phyloP scores from a whole-genome alignment of 2,329 filamentous ascomycete genomes.

The Coniochaeta sp. region DNA sequence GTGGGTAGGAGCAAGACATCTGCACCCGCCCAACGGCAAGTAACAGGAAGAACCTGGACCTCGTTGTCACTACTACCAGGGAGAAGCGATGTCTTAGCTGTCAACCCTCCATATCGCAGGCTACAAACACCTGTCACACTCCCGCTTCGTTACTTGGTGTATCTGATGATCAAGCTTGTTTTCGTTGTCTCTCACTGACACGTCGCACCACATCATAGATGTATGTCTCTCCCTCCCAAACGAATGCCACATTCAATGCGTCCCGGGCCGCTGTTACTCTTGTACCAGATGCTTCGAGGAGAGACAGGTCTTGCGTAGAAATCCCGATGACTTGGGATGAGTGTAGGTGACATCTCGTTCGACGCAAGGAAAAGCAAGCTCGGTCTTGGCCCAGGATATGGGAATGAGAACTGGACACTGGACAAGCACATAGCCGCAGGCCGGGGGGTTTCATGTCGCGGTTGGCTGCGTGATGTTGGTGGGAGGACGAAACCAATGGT shows the following conservation, averaged over 20 bases:
- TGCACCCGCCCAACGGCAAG: no score
- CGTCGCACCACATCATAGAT: conserved; percentile 3
- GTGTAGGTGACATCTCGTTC: background rate
- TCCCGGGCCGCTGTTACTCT: background rate
- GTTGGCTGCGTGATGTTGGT: background rate
- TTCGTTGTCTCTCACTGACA: background rate
- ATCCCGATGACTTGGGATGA: background rate
- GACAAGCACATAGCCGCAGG: background rate
- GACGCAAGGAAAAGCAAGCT: background rate
- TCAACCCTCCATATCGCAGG: background rate
- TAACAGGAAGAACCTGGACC: no score
- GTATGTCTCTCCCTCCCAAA: background rate
- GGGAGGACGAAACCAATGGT: background rate
- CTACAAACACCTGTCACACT: background rate
- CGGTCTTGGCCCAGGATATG: background rate
- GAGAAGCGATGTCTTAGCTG: no score
- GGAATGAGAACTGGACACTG: background rate
- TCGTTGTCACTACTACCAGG: no score
- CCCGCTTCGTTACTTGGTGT: background rate
- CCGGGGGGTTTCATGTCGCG: background rate
- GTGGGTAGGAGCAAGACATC: no score
- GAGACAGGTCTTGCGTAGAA: no score
- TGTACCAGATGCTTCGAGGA: background rate
- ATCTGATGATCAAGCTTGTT: conserved; percentile 1
- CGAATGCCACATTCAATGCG: background rate